Evolutionary conservation across 768 basidiomycete species (phyloP), one percentile per base, ranked within the genome.

Genomic region (Gloeostereum incarnatum): DNA sequence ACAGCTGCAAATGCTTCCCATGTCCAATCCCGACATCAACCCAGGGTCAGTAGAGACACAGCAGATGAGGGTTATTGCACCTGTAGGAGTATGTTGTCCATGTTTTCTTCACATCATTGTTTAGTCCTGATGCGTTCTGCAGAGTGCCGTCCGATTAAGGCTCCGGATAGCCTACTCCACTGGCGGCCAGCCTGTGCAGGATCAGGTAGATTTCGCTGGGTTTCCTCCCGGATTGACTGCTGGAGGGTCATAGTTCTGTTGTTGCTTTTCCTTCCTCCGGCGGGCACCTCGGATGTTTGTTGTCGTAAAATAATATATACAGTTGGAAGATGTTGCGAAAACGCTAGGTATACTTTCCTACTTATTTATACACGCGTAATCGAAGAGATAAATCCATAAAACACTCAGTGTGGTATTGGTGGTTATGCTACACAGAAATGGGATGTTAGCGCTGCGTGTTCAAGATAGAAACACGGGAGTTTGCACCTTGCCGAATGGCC

Each of bases 1-100:
- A 61, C 92, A 96, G 56, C 59, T 99, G 40, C 93, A 97, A 57
- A 99, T 99, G 94, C 69, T 91, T 41, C 90, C 94, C 5, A 97
- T 98, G 85, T 91, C 91, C 4, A 91, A 81, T 57, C 68, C 81
- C 8, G 81, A 75, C 37, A 70, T 99, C 30, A 63, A 60, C 23
- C 81, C 88, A 0, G 89, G 91, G 1, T 63, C 77, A 6, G 73
- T 76, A 11, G 94, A 98, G 58, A 94, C 92, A 7, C 96, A 98
- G 55, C 90, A 94, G 55, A 84, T 99, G 86, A 75, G 91, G 7
- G 78, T 99, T 26, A 68, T 87, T 20, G 89, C 91, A 8, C 91
- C 90, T 3, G 69, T 71, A 6, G 92, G 92, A 24, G 92, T 93
- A 52, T 59, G 88, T 73, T 11, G 17, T 35, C 26, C 38, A 19